Evolutionary conservation across 805 yeast genomes (phyloP).

Genomic region (Kodamaea lidongshanica): DNA sequence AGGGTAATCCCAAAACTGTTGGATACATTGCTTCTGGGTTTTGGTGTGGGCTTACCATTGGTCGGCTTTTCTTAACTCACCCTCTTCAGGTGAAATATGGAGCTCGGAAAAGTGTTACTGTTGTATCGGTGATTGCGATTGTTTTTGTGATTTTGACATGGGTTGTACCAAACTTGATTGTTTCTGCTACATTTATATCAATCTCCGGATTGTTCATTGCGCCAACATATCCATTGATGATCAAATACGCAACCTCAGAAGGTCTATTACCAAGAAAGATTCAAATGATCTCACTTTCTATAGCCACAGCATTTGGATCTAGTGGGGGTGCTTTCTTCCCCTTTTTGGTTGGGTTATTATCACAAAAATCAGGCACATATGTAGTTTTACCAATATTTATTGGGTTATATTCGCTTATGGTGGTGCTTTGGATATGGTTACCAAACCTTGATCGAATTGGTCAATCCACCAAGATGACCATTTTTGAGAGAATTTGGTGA

Average conservation of each 20-base stretch:
- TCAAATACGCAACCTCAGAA: constrained; percentile 14
- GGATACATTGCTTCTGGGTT: constrained; percentile 65
- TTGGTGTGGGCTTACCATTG: constrained; percentile 67
- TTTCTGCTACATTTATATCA: constrained; percentile 43
- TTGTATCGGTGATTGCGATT: constrained; percentile 30
- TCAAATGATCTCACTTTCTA: constrained; percentile 19
- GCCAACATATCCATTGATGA: constrained; percentile 19
- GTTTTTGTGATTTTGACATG: constrained; percentile 40
- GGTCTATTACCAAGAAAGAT: constrained; percentile 19
- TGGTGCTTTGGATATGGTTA: constrained; percentile 14
- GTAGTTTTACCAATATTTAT: constrained; percentile 20
- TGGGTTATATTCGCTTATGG: constrained; percentile 13
- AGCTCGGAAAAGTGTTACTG: constrained; percentile 37
- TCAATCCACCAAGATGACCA: constrained; percentile 6
- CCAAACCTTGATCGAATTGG: constrained; percentile 19
- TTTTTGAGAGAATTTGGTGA: constrained; percentile 18
- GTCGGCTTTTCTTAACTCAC: constrained; percentile 49
- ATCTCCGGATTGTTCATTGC: constrained; percentile 49
- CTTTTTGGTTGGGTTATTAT: constrained; percentile 17
- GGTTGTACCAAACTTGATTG: constrained; percentile 40
- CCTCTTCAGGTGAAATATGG: constrained; percentile 35
- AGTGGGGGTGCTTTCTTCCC: constrained; percentile 22
- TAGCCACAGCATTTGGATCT: constrained; percentile 21
- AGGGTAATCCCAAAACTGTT: constrained; percentile 40
- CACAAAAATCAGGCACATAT: constrained; percentile 18